Base-by-base conservation (phyloP, 441 rosid genomes). In the Theobroma grandiflorum region DNA sequence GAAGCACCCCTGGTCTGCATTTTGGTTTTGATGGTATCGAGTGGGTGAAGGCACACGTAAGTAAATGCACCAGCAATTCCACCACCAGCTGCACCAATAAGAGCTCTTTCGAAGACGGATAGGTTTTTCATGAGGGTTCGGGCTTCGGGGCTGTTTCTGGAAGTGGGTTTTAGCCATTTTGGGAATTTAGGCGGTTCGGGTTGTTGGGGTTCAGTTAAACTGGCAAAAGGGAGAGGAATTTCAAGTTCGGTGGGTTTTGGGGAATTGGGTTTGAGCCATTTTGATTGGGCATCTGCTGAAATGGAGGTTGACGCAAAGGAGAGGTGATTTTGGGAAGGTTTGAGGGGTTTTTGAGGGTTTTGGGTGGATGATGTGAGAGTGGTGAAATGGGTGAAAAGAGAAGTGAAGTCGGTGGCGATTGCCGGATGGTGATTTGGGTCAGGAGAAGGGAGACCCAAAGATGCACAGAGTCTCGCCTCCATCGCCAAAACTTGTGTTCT, bases 41-140 rank as follows among this genome's bases (percentile, higher is more conserved):
- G 88, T 0, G 99, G 99, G 78, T 62, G 93, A 18, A 95, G 91
- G 75, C 98, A 92, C 11, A 94, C 96, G 83, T 95, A 94, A 7
- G 98, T 95, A 80, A 97, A 95, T 0, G 99, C 99, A 8, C 99
- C 98, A 4, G 98, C 98, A 62, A 97, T 85, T 52, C 99, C 98
- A 40, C 99, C 98, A 33, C 83, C 97, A 31, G 84, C 98, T 2
- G 98, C 96, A 12, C 98, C 98, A n/a, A 93, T 89, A 0, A 94
- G 80, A 53, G 98, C 98, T 38, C 98, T 91, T 86, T 93, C 99
- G 65, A 84, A 79, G 77, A 93, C 91, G 3, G 98, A 88, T 78
- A 94, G 92, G 78, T 84, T 87, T 82, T 90, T 91, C 89, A 92
- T 84, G 0, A 96, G 69, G 83, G 90, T 72, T 58, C 85, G 90